Evolutionary conservation across 2,329 filamentous ascomycete species (phyloP), one percentile per base, ranked within the genome.

Genomic region (Colletotrichum sp.): DNA sequence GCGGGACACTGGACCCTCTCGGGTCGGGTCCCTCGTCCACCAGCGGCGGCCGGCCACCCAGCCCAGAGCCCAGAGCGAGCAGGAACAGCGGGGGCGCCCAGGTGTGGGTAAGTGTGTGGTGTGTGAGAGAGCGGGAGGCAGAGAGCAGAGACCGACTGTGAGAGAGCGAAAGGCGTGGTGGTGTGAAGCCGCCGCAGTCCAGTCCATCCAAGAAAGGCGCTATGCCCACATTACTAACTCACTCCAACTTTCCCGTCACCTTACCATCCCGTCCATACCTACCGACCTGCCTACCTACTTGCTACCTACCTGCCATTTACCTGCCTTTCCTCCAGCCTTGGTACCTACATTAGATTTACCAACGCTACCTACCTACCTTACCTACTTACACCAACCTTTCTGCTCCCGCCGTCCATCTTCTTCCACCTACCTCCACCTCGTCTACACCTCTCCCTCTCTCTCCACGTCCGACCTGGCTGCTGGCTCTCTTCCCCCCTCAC

Each of bases 211-310:
- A 63, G 70, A 67, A 73, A 73, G 73, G 32, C 69, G 73, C 69
- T 68, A 62, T 71, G 72, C 69, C 73, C 73, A 73, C 69, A 76
- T 76, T 76, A 73, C 73, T 76, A 76, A 76, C 73, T 68, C 73
- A 16, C 24, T 72, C 71, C 52, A 59, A 75, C 69, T 65, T 69
- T 71, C 60, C 68, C 67, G 49, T 75, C 34, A 64, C 72, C 72
- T 67, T 55, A 52, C 52, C 68, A 64, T 55, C 57, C 69, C 32
- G 62, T 62, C 39, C 69, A 36, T 62, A 63, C 69, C 73, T 62
- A 26, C 36, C 60, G 18, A 69, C 71, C 36, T 73, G 28, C 49
- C 67, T 28, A 16, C 12, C 24, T n/a, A 44, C 39, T 44, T 49
- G 4, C 44, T n/a, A 49, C 44, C 44, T 49, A 49, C n/a, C 44